Conservation (phyloP, 192 early-diverging fungal genomes). For the Funneliformis mosseae region DNA sequence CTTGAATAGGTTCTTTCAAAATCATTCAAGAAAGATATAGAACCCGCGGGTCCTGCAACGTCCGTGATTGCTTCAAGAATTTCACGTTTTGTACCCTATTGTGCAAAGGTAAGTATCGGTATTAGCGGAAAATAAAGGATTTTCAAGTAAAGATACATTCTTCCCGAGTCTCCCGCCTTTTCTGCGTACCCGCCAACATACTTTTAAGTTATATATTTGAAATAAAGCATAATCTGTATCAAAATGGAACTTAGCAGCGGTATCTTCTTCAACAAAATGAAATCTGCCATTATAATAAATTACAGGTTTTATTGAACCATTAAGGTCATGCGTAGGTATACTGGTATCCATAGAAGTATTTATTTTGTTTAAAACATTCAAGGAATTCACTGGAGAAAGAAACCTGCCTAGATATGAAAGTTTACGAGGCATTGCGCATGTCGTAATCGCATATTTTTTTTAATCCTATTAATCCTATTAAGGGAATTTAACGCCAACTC, state of each 20-base stretch:
- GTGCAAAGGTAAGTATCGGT: neutral
- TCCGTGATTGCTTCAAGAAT: constrained; percentile 3
- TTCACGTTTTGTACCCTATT: constrained; percentile 10
- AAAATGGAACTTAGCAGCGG: constrained; percentile 7
- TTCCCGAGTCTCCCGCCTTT: neutral
- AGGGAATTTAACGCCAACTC: neutral
- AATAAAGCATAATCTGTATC: constrained; percentile 23
- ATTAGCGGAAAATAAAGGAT: neutral
- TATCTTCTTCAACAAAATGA: constrained; percentile 24
- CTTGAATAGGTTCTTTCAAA: constrained; percentile 4
- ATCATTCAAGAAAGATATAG: constrained; percentile 15
- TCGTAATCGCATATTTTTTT: neutral
- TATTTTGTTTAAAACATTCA: neutral
- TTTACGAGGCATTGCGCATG: neutral
- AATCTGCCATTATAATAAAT: constrained; percentile 19
- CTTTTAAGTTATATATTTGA: constrained; percentile 24
- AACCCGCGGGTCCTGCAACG: neutral
- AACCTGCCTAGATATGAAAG: neutral
- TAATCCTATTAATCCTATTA: neutral
- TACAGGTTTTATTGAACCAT: constrained; percentile 14
- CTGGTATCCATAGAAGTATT: neutral
- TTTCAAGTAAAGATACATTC: neutral
- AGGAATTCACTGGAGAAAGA: neutral
- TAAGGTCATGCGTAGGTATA: neutral
- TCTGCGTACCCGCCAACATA: neutral